Evolutionary conservation across 345 rosid species (phyloP), one percentile per base, ranked within the genome.

Genomic region (Erysimum cheiranthoides): DNA sequence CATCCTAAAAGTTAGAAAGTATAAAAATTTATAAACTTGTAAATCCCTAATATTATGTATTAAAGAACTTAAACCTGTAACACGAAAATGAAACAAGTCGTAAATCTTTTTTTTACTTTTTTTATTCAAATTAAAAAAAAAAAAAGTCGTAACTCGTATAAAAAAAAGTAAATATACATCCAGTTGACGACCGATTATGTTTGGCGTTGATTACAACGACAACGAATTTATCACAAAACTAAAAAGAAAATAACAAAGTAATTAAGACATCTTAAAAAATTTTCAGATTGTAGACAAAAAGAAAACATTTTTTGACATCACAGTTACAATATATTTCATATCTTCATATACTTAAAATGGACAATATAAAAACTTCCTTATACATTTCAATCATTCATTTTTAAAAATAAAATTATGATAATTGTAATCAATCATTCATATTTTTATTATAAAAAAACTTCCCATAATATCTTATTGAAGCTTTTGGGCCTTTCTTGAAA

Each of bases 401-500:
- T n/a, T n/a, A 42, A 6, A n/a, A 34, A 60, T 21, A 31, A 34
- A 45, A 59, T 10, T 17, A 43, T 25, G 70, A 63, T 42, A 52
- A 40, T 14, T 31, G 49, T 71, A 62, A 49, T 36, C 31, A 77
- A 53, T 36, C 21, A 56, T 46, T 64, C 46, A 70, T 54, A 53
- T 1, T 7, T 46, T 59, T 58, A 16, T 30, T 1, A 47, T 31
- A 47, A 36, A 25, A 42, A 59, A 38, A 27, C 4, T 46, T 34
- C 65, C 16, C 58, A 35, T 46, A 62, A 46, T 34, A 53, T 69
- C 54, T 53, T 13, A 63, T 4, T 34, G 71, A 35, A 34, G 46
- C 21, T 45, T 53, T 71, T 28, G 53, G 43, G 28, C 31, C 25
- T 64, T 77, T 9, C 76, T 71, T 49, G 51, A 47, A 38, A 58